phyloP scores from a whole-genome alignment of 768 basidiomycete genomes.

The Lactarius vividus region DNA sequence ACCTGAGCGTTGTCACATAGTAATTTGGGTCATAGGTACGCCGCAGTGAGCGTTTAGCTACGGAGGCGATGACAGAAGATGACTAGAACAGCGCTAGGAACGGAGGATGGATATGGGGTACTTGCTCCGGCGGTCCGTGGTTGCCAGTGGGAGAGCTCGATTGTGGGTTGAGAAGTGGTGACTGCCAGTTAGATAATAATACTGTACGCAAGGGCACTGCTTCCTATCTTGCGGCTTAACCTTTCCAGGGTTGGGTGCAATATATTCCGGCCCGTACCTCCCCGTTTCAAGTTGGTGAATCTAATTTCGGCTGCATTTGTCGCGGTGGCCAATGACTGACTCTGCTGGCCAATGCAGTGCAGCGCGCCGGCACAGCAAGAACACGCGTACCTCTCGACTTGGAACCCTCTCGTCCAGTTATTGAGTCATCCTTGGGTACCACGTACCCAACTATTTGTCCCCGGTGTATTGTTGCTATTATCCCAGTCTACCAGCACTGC shows the following conservation, averaged over 20 bases:
- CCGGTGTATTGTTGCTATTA: neutral
- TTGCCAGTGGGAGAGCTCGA: neutral
- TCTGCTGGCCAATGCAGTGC: neutral
- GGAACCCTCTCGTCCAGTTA: neutral
- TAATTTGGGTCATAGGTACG: neutral
- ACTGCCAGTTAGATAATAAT: neutral
- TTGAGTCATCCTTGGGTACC: neutral
- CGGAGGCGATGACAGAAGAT: slow-evolving; percentile 13
- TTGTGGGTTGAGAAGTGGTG: neutral
- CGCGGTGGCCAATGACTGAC: neutral
- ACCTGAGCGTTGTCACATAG: slow-evolving; percentile 3
- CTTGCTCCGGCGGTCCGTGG: neutral
- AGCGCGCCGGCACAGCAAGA: neutral
- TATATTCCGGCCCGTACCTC: neutral
- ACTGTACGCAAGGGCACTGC: too few relatives aligned
- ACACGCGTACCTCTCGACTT: neutral
- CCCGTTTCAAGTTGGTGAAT: neutral
- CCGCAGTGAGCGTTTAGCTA: neutral
- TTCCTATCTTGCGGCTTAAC: neutral
- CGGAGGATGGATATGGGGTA: slow-evolving; percentile 5
- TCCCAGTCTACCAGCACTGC: neutral
- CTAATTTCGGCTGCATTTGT: neutral
- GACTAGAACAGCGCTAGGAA: slow-evolving; percentile 13
- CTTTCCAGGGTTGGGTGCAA: neutral
- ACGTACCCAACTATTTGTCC: neutral